Conservation (phyloP, 352 stramenopile species). For the Phytophthora chlamydospora region DNA sequence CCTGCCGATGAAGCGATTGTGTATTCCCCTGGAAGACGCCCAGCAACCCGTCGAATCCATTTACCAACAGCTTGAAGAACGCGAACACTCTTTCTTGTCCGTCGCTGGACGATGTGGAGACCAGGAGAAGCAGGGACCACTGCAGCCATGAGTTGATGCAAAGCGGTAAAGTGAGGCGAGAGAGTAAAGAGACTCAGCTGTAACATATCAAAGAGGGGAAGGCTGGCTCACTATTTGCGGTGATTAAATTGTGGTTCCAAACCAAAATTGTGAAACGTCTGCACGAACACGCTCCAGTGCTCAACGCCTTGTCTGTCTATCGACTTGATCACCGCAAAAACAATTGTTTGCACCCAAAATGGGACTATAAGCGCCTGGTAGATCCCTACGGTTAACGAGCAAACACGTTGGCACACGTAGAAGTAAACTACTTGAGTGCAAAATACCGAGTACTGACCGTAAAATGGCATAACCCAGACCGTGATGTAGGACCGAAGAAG, state of each 20-base stretch:
- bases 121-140: slow-evolving; percentile 8
- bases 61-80: neutral
- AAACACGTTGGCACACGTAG: neutral
- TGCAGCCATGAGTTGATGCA: neutral
- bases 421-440: slow-evolving; percentile 7
- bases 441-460: slow-evolving; percentile 16
- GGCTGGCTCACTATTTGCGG: too few species aligned
- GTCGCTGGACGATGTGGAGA: neutral
- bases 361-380: slow-evolving; percentile 19
- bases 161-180: neutral
- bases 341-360: too few species aligned
- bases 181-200: neutral
- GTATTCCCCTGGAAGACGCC: slow-evolving; percentile 28
- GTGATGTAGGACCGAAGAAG: slow-evolving; percentile 33
- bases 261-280: too few species aligned
- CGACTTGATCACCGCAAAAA: too few species aligned
- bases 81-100: neutral
- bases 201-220: too few species aligned
- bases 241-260: too few species aligned
- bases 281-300: too few species aligned
- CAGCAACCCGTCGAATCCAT: neutral
- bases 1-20: slow-evolving; percentile 24
- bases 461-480: slow-evolving; percentile 21
- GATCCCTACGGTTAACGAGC: slow-evolving; percentile 4
- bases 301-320: too few species aligned